Conservation (phyloP, 495 filamentous ascomycete species). For the Letharia lupina region DNA sequence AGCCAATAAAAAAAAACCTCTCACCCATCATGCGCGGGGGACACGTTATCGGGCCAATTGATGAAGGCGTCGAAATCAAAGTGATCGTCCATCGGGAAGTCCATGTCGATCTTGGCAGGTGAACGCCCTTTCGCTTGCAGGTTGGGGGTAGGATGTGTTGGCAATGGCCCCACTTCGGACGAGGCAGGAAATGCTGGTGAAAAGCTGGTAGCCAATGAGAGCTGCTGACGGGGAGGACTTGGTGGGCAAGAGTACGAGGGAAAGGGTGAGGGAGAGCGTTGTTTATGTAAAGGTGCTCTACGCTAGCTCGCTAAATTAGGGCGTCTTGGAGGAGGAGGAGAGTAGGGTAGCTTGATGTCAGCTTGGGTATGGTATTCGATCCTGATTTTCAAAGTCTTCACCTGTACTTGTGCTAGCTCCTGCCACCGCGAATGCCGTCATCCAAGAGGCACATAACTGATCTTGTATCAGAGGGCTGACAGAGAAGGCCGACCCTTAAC, state of each 20-base stretch:
- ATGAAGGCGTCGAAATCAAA: constrained; percentile 1
- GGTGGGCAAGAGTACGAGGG: neutral
- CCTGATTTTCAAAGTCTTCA: neutral
- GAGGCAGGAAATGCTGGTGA: neutral
- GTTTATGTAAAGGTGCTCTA: neutral
- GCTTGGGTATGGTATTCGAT: neutral
- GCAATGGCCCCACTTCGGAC: neutral
- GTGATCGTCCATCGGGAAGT: neutral
- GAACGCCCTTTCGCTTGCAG: neutral
- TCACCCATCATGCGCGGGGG: neutral
- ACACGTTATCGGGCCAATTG: neutral
- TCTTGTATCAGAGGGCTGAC: neutral
- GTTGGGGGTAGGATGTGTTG: neutral
- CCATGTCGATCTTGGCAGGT: neutral
- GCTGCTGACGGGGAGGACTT: neutral
- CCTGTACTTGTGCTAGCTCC: neutral
- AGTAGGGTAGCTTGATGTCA: neutral
- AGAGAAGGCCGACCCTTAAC: neutral
- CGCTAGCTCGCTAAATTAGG: neutral
- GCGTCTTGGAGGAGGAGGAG: neutral
- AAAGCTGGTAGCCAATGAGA: constrained; percentile 1
- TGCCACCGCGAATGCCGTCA: neutral
- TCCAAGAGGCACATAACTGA: neutral
- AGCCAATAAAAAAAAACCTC: constrained; percentile 5
- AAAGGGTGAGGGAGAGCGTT: neutral